These are phyloP conservation scores for Phytophthora pseudosyringae DNA, from an alignment of 352 stramenopile species.

Conservation along the genomic window DNA sequence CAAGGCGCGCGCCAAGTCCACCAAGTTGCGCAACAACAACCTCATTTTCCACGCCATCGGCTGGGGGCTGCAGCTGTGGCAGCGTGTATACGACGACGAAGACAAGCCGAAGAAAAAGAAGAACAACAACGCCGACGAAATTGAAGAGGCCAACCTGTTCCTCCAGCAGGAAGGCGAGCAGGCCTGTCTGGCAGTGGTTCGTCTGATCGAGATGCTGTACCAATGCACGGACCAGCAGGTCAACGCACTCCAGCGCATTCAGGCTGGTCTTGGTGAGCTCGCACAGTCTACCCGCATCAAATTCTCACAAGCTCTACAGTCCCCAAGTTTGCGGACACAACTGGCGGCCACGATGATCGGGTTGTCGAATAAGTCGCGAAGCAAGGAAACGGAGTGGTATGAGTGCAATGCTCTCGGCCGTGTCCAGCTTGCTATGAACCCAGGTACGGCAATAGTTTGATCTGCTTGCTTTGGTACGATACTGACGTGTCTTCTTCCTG, in stretches of 20 bases:
- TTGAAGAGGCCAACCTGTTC: conserved; percentile 19
- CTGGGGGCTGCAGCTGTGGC: conserved; percentile 65
- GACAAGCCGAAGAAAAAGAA: conserved; percentile 40
- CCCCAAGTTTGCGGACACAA: conserved; percentile 61
- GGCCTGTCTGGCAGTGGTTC: conserved; percentile 64
- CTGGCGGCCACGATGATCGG: conserved; percentile 74
- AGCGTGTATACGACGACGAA: conserved; percentile 63
- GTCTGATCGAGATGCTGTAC: conserved; percentile 84
- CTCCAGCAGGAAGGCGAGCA: conserved; percentile 65
- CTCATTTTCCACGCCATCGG: conserved; percentile 70
- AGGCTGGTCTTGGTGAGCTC: conserved; percentile 63
- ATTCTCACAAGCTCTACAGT: conserved; percentile 71
- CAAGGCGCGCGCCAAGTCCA: conserved; percentile 46
- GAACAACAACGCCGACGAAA: conserved; percentile 11
- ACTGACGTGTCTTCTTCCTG: conserved; percentile 13
- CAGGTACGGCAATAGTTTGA: conserved; percentile 33
- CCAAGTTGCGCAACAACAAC: conserved; percentile 68
- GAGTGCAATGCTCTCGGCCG: conserved; percentile 77
- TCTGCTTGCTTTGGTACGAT: conserved; percentile 2
- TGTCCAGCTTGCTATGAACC: conserved; percentile 59
- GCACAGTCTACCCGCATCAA: conserved; percentile 55
- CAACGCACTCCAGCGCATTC: conserved; percentile 76
- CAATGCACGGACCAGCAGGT: conserved; percentile 75
- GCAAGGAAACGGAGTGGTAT: conserved; percentile 83
- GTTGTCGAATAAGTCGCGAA: conserved; percentile 76